These are phyloP conservation scores for Hymenoscyphus scutula DNA, from an alignment of 2,329 filamentous ascomycete species.

Conservation along the genomic window DNA sequence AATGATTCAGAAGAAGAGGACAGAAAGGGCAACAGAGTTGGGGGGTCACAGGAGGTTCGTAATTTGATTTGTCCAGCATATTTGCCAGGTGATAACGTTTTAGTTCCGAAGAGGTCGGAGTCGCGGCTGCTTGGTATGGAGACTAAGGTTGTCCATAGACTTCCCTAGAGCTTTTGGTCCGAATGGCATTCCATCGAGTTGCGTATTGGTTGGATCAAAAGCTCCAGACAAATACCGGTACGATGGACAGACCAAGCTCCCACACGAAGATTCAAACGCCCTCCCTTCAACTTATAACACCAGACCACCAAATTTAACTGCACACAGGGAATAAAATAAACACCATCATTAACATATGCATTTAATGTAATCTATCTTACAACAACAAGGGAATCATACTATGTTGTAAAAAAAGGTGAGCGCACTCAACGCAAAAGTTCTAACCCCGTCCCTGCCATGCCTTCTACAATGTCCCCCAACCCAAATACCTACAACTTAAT, in stretches of 20 bases:
- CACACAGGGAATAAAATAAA: not conserved
- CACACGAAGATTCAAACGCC: not conserved
- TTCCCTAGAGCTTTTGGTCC: too few relatives aligned
- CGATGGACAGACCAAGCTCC: not conserved
- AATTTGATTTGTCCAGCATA: too few relatives aligned
- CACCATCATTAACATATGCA: slow-evolving; percentile 10
- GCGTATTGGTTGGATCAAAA: not conserved
- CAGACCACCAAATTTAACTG: not conserved
- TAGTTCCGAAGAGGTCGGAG: too few relatives aligned
- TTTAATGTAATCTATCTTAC: slow-evolving; percentile 31
- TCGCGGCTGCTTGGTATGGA: too few relatives aligned
- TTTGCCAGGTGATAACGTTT: too few relatives aligned
- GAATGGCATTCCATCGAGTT: not conserved
- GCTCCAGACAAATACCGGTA: not conserved
- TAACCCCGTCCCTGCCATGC: slow-evolving; percentile 3
- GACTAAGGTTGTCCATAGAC: too few relatives aligned
- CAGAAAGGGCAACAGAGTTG: too few relatives aligned
- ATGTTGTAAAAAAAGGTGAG: not conserved
- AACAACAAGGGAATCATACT: slow-evolving; percentile 32
- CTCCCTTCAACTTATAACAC: not conserved
- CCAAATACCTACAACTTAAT: slow-evolving; percentile 50
- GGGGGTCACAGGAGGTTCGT: too few relatives aligned
- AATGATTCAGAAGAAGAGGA: too few relatives aligned
- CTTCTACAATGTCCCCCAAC: slow-evolving; percentile 4
- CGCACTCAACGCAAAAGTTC: slow-evolving; percentile 11